Percentiles rank a stretch among this genome's conserved stretches.
phyloP scores from a whole-genome alignment of 129 eudicot genomes.

The sunflower (Helianthus annuus) region HanXRQr2.0-SUNRISE NC_035449.2:137646733-137647232 shows the following conservation, averaged over 20 bases:
- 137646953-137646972: conserved; percentile 22
- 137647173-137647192: conserved; percentile 60
- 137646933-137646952: conserved; percentile 51
- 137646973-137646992: neutral
- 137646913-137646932: conserved; percentile 39
- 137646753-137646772: conserved; percentile 65
- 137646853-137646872: conserved; percentile 53
- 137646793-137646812: conserved; percentile 61
- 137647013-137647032: neutral
- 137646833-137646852: conserved; percentile 57
- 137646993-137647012: neutral
- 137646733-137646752: conserved; percentile 49
- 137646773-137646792: conserved; percentile 61
- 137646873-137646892: conserved; percentile 46
- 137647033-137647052: neutral
- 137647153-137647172: conserved; percentile 54
- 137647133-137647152: conserved; percentile 55
- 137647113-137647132: conserved; percentile 44
- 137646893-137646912: conserved; percentile 44
- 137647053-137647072: neutral
- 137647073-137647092: conserved; percentile 27
- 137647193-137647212: conserved; percentile 54
- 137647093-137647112: conserved; percentile 33
- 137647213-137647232: conserved; percentile 49
- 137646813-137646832: conserved; percentile 57